phyloP scores from a whole-genome alignment of 805 yeast genomes.

The Metschnikowia lachancei region DNA sequence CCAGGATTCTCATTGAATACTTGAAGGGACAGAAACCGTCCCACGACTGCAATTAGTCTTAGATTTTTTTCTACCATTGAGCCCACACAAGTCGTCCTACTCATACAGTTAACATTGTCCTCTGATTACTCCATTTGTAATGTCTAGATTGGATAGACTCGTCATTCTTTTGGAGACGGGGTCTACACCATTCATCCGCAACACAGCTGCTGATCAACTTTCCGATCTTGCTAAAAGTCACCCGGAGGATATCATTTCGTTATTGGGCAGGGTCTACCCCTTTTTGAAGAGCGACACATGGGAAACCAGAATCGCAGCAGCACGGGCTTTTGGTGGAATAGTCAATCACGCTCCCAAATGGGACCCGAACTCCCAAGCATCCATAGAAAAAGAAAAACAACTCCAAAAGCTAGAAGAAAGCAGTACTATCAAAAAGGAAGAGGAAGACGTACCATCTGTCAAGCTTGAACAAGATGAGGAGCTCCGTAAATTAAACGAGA shows the following conservation, averaged over 20 bases:
- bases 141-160: conserved; percentile 55
- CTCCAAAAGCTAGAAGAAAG: conserved; percentile 17
- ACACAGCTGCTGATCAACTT: conserved; percentile 95
- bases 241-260: conserved; percentile 84
- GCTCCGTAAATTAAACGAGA: conserved; percentile 40
- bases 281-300: conserved; percentile 78
- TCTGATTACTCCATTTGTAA: conserved; percentile 7
- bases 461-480: conserved; percentile 44
- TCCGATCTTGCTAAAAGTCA: conserved; percentile 92
- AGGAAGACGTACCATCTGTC: conserved; percentile 23
- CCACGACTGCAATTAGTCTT: neutral
- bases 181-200: conserved; percentile 86
- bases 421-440: conserved; percentile 27
- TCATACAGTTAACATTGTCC: neutral
- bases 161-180: conserved; percentile 82
- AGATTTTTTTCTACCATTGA: neutral
- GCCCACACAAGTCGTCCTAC: neutral
- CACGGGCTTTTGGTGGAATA: conserved; percentile 91
- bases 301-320: conserved; percentile 96
- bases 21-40: neutral
- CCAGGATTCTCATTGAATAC: neutral
- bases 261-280: conserved; percentile 88
- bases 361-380: conserved; percentile 68
- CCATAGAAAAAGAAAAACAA: conserved; percentile 24
- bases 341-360: conserved; percentile 73